Conservation (phyloP, 2,329 filamentous ascomycete genomes). For the Epichloe brachyelytri region DNA sequence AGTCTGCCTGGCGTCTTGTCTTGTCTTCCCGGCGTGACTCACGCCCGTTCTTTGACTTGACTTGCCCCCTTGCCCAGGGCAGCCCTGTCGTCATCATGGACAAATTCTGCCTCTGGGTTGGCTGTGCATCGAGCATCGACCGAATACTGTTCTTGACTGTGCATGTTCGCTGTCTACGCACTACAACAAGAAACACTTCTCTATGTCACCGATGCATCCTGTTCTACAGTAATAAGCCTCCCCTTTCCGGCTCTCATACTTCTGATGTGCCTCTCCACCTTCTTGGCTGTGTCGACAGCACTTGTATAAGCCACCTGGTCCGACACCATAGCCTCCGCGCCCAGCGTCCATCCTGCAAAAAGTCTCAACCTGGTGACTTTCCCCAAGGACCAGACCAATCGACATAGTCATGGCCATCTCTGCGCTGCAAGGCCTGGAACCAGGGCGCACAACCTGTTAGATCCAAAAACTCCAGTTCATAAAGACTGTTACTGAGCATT, state of each 20-base stretch:
- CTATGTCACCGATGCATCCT: constrained; percentile 16
- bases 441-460: constrained; percentile 46
- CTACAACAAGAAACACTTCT: no score
- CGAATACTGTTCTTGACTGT: constrained; percentile 28
- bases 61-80: no score
- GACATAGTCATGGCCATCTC: constrained; percentile 32
- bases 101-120: no score
- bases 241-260: constrained; percentile 33
- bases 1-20: no score
- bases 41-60: no score
- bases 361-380: constrained; percentile 33
- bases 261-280: constrained; percentile 35
- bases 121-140: constrained; percentile 23
- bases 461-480: constrained; percentile 47
- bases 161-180: no score
- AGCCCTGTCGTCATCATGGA: no score
- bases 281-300: constrained; percentile 24
- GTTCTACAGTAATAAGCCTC: constrained; percentile 35
- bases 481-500: constrained; percentile 39
- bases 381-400: constrained; percentile 44
- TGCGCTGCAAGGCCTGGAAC: constrained; percentile 33
- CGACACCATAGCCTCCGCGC: constrained; percentile 19
- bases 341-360: constrained; percentile 28
- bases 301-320: constrained; percentile 22
- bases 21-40: no score